Percentiles rank a stretch among this genome's conserved stretches.
phyloP scores from a whole-genome alignment of 2,329 filamentous ascomycete species.

The Pleoardoris graminearum region DNA sequence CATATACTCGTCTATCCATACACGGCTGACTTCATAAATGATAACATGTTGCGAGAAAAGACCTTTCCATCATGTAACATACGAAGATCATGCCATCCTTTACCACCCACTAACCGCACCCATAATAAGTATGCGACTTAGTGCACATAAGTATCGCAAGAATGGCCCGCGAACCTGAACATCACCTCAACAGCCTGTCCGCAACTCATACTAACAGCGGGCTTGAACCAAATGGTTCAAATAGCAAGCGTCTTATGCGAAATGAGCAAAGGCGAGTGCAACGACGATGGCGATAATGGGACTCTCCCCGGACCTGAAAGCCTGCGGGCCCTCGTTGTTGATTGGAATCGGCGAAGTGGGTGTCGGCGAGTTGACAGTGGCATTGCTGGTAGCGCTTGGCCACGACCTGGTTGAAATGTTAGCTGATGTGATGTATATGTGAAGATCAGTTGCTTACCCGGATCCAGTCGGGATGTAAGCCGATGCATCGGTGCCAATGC shows the following conservation, averaged over 20 bases:
- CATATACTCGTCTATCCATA: slow-evolving; percentile 25
- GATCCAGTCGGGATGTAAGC: slow-evolving; percentile 26
- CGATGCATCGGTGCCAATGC: slow-evolving; percentile 22
- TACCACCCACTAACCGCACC: slow-evolving; percentile 14
- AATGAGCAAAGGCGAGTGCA: slow-evolving; percentile 31
- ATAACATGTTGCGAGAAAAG: slow-evolving; percentile 36
- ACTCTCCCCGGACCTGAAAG: slow-evolving; percentile 26
- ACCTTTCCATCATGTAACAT: slow-evolving; percentile 29
- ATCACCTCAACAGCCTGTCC: slow-evolving; percentile 19
- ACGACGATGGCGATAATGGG: slow-evolving; percentile 33
- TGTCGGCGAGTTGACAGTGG: slow-evolving; percentile 26
- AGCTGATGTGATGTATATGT: background rate
- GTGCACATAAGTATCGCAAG: slow-evolving; percentile 22
- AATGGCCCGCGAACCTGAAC: slow-evolving; percentile 18
- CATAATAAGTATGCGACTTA: slow-evolving; percentile 28
- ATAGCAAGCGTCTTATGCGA: slow-evolving; percentile 21
- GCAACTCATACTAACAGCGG: slow-evolving; percentile 5
- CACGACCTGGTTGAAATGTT: background rate
- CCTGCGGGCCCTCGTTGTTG: slow-evolving; percentile 27
- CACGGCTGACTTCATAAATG: slow-evolving; percentile 27
- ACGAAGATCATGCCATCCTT: slow-evolving; percentile 24
- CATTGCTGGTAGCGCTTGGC: slow-evolving; percentile 17
- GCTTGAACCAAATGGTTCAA: slow-evolving; percentile 9
- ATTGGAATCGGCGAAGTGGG: slow-evolving; percentile 27
- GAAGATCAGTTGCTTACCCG: slow-evolving; percentile 24